Conservation (phyloP, 2,329 filamentous ascomycete species). For the Clathrospora elynae region DNA sequence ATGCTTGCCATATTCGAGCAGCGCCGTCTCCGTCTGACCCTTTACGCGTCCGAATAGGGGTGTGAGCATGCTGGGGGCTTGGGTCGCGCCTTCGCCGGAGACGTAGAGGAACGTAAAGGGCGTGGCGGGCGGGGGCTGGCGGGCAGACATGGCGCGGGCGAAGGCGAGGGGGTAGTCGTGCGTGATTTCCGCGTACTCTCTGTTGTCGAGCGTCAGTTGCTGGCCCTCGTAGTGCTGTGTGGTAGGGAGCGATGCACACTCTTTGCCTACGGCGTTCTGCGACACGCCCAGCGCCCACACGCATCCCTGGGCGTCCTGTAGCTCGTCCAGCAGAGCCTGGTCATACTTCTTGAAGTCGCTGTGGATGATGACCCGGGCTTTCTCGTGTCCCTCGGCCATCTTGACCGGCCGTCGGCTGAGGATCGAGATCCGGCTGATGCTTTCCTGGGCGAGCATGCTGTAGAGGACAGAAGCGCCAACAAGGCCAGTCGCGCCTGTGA, state of each 20-base stretch:
- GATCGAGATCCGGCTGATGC: slow-evolving; percentile 69
- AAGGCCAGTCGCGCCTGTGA: slow-evolving; percentile 53
- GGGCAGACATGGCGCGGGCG: slow-evolving; percentile 62
- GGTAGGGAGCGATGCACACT: slow-evolving; percentile 55
- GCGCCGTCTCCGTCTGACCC: slow-evolving; percentile 65
- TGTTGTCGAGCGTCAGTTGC: slow-evolving; percentile 19
- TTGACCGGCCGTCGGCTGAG: slow-evolving; percentile 68
- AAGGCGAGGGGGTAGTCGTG: slow-evolving; percentile 68
- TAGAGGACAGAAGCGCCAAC: slow-evolving; percentile 49
- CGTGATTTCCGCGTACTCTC: slow-evolving; percentile 71
- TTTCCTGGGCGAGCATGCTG: slow-evolving; percentile 46
- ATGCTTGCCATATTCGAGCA: slow-evolving; percentile 59
- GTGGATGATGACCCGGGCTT: slow-evolving; percentile 70
- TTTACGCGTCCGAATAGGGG: slow-evolving; percentile 67
- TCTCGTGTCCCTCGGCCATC: slow-evolving; percentile 64
- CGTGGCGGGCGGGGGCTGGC: slow-evolving; percentile 52
- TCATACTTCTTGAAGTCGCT: slow-evolving; percentile 69
- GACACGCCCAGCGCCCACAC: slow-evolving; percentile 77
- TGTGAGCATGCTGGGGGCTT: slow-evolving; percentile 61
- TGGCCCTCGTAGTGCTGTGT: not conserved
- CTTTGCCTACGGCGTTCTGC: slow-evolving; percentile 62
- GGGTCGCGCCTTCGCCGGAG: slow-evolving; percentile 67
- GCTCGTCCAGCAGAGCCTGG: slow-evolving; percentile 60
- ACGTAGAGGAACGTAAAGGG: slow-evolving; percentile 74
- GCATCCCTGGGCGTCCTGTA: slow-evolving; percentile 69